Percentiles rank a stretch among this genome's conserved stretches.
Conservation (phyloP, 1,139 yeast species). For the Suhomyces taliae region DNA sequence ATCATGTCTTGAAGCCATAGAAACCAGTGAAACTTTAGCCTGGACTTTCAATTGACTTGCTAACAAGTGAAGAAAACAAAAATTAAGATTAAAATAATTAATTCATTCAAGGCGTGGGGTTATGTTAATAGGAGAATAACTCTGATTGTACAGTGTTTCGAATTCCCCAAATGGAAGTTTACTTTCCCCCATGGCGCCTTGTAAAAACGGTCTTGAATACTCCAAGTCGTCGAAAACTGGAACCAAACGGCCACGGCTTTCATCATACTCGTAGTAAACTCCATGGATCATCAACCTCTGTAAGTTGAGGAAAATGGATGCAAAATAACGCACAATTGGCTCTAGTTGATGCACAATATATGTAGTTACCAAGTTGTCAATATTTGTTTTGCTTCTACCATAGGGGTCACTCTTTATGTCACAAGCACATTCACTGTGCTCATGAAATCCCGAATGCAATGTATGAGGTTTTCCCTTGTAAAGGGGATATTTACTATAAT, state of each 20-base stretch:
- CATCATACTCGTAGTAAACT: conserved; percentile 28
- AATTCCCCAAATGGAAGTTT: conserved; percentile 12
- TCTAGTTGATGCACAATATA: conserved; percentile 38
- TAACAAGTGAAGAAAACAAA: too few species aligned
- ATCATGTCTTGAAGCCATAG: too few species aligned
- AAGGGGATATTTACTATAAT: conserved; percentile 33
- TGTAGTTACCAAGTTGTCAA: conserved; percentile 38
- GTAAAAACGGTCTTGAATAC: conserved; percentile 26
- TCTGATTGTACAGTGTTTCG: neutral
- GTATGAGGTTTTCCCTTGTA: conserved; percentile 42
- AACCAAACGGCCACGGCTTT: conserved; percentile 14
- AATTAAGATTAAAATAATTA: too few species aligned
- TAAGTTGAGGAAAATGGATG: conserved; percentile 24
- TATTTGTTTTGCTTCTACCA: conserved; percentile 23
- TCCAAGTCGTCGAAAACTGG: conserved; percentile 32
- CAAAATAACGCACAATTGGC: conserved; percentile 32
- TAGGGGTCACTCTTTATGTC: conserved; percentile 23
- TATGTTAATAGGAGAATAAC: too few species aligned
- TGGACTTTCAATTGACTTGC: too few species aligned
- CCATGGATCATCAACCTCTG: conserved; percentile 41
- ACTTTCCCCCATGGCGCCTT: neutral
- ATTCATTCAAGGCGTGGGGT: too few species aligned
- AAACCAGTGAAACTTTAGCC: too few species aligned
- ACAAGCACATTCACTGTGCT: conserved; percentile 24
- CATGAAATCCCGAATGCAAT: conserved; percentile 35